These are phyloP conservation scores for Zea mays DNA, from an alignment of 176 grass and related monocot species.

Conservation along the genomic window DNA sequence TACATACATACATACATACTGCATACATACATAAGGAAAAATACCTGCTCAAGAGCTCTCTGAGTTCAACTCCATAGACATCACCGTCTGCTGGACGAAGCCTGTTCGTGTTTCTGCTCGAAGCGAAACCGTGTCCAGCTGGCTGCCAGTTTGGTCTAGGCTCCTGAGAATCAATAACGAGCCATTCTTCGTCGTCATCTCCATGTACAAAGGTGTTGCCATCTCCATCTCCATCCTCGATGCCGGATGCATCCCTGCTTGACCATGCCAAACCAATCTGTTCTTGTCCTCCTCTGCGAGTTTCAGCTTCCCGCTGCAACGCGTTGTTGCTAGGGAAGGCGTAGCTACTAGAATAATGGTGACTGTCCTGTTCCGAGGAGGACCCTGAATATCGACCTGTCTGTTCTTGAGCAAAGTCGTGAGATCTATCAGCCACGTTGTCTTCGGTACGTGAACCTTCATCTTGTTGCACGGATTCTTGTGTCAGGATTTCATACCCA, in stretches of 20 bases:
- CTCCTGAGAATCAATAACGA: slow-evolving; percentile 53
- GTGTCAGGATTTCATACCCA: slow-evolving; percentile 17
- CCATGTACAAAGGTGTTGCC: slow-evolving; percentile 26
- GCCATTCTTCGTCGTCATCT: slow-evolving; percentile 56
- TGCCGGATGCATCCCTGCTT: slow-evolving; percentile 13
- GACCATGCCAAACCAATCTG: slow-evolving; percentile 32
- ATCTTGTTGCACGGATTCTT: slow-evolving; percentile 32
- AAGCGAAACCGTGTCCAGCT: slow-evolving; percentile 25
- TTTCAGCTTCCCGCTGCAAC: slow-evolving; percentile 5
- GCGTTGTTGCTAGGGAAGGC: slow-evolving; percentile 6
- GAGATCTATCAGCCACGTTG: background rate
- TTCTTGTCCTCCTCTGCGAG: slow-evolving; percentile 13
- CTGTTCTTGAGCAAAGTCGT: slow-evolving; percentile 27
- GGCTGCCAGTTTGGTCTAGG: slow-evolving; percentile 49
- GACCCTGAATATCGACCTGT: slow-evolving; percentile 29
- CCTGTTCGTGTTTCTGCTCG: slow-evolving; percentile 41
- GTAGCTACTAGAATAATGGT: slow-evolving; percentile 17
- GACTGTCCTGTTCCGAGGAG: slow-evolving; percentile 21
- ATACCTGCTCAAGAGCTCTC: slow-evolving; percentile 86
- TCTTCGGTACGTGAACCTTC: background rate
- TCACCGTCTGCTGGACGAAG: slow-evolving; percentile 67
- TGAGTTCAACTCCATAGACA: slow-evolving; percentile 76
- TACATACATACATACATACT: too few relatives aligned
- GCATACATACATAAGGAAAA: background rate
- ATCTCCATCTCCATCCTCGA: slow-evolving; percentile 53